Conservation (phyloP, 495 filamentous ascomycete genomes). For the Articulospora tetracladia region DNA sequence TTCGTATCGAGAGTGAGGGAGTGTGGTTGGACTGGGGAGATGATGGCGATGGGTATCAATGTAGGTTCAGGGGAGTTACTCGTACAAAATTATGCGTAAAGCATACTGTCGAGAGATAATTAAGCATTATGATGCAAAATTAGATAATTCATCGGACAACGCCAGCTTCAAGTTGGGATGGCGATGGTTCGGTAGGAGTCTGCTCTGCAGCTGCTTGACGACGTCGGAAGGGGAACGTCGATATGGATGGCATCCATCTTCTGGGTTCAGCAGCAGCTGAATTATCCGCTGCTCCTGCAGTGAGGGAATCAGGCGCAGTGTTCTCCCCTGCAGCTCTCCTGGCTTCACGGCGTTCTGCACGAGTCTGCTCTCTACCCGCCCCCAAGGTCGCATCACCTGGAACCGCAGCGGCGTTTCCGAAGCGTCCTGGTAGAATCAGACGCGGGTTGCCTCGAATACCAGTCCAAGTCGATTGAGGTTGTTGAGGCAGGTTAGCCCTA, state of each 20-base stretch:
- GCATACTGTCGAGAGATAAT: background rate
- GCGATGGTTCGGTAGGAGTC: conserved; percentile 18
- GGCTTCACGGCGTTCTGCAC: background rate
- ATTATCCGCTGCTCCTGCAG: conserved; percentile 1
- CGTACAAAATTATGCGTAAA: background rate
- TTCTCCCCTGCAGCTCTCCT: background rate
- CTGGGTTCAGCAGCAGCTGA: conserved; percentile 6
- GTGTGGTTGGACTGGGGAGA: background rate
- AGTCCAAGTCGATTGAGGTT: conserved; percentile 22
- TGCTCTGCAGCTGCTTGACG: conserved; percentile 24
- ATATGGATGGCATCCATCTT: conserved; percentile 14
- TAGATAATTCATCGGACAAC: conserved; percentile 26
- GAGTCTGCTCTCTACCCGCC: conserved; percentile 1
- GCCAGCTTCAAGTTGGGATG: conserved; percentile 37
- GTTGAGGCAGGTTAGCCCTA: conserved; percentile 14
- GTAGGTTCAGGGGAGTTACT: conserved; percentile 4
- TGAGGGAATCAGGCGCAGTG: background rate
- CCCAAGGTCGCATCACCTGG: background rate
- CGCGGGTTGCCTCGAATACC: conserved; percentile 22
- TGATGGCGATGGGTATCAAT: conserved; percentile 12
- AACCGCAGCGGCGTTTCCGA: background rate
- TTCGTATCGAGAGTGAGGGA: background rate
- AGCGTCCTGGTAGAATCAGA: conserved; percentile 21
- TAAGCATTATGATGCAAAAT: conserved; percentile 21
- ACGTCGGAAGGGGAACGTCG: conserved; percentile 20